These are phyloP conservation scores for Pseudogymnoascus sp. DNA, from an alignment of 2,329 filamentous ascomycete species.

Conservation along the genomic window DNA sequence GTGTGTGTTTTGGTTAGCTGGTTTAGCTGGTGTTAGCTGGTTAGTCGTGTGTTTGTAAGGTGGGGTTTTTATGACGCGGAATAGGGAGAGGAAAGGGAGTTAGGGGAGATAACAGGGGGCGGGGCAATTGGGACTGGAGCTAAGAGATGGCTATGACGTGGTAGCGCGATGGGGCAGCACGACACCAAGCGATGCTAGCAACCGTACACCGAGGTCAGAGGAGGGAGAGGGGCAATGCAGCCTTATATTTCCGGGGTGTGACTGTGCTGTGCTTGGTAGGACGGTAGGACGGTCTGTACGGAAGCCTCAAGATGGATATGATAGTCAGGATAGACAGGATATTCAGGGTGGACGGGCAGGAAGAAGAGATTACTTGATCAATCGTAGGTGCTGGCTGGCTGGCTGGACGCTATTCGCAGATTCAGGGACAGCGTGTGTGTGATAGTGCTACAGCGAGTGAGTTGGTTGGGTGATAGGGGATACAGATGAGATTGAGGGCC, in stretches of 20 bases:
- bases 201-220: neutral
- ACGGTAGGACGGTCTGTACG: neutral
- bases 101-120: neutral
- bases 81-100: neutral
- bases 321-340: neutral
- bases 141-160: neutral
- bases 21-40: no score
- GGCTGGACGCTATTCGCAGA: neutral
- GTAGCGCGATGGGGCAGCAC: neutral
- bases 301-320: neutral
- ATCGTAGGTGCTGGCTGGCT: neutral
- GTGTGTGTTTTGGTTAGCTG: no score
- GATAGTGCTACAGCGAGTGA: neutral
- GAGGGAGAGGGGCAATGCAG: neutral
- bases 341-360: neutral
- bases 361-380: neutral
- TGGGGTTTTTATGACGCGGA: neutral
- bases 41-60: neutral
- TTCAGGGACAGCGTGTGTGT: neutral
- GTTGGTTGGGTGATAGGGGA: neutral
- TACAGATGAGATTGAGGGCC: neutral
- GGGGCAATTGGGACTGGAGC: neutral
- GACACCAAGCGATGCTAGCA: neutral
- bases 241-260: neutral
- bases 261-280: neutral